Percentiles rank a stretch among this genome's conserved stretches.
phyloP scores from a whole-genome alignment of 495 filamentous ascomycete genomes.

The Melanomma pulvis-pyrius region DNA sequence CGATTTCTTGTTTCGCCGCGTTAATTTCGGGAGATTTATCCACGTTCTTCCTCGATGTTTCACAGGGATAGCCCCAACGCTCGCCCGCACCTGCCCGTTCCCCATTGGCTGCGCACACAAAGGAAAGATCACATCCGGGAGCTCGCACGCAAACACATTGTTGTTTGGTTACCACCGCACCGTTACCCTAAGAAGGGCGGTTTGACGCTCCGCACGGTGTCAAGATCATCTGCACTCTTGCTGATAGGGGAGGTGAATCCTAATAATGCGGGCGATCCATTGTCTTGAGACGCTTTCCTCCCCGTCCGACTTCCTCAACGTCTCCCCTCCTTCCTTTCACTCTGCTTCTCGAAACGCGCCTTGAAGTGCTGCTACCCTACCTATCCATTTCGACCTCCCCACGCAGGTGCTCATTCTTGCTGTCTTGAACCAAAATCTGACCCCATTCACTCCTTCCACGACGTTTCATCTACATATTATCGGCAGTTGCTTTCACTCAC shows the following conservation, averaged over 20 bases:
- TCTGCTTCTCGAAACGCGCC: conserved; percentile 24
- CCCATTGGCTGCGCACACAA: neutral
- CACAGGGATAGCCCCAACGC: conserved; percentile 1
- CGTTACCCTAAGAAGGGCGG: neutral
- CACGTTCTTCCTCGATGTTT: neutral
- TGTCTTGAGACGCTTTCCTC: too few relatives aligned
- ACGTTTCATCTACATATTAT: too few relatives aligned
- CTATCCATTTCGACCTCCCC: conserved; percentile 5
- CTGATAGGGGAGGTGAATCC: neutral
- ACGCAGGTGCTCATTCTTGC: conserved; percentile 2
- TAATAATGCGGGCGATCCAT: neutral
- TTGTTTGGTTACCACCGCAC: neutral
- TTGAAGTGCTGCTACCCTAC: conserved; percentile 27
- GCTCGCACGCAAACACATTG: neutral
- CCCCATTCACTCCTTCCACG: neutral
- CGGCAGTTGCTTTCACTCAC: neutral
- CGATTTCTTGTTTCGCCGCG: neutral
- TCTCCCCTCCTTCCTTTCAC: too few relatives aligned
- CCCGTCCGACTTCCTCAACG: neutral
- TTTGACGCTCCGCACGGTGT: neutral
- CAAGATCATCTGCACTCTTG: neutral
- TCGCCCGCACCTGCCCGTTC: neutral
- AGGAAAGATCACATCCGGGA: neutral
- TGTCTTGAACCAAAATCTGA: neutral
- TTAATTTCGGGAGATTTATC: conserved; percentile 15